Base-by-base conservation (phyloP, 345 rosid genomes). In the Microcos paniculata region DNA sequence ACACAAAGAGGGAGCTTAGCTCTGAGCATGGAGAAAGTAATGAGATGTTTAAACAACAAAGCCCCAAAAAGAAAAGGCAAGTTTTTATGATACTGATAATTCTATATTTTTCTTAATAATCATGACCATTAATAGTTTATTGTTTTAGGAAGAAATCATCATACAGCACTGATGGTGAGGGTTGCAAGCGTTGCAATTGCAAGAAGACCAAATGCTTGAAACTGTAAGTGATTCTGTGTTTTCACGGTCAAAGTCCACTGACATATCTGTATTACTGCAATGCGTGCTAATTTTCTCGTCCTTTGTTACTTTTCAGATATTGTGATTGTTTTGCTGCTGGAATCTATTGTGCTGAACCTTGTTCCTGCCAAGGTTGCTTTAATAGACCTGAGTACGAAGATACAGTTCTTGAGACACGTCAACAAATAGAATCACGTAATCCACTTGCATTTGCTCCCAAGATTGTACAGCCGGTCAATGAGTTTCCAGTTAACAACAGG, bases 261-360 rank as follows among this genome's bases (percentile, higher is more conserved):
- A 24, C 35, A 48, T 42, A 35, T 59, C 43, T 70, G 21, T 58
- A 53, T 14, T 61, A 31, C 19, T 53, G 23, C 62, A 14, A 67
- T 55, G 46, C 46, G 14, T 62, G 26, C 21, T 33, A 16, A 30
- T 53, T 45, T 48, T 48, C 14, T 19, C 16, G 40, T 52, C 7
- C 56, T 62, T 45, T 72, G 18, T 61, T 77, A 15, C 26, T 62
- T 71, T 66, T 58, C 90, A 90, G 94, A 69, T 90, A 87, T 52
- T 90, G 91, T 76, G 94, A 88, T 78, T 90, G 92, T 80, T 88
- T 90, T 82, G 90, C 89, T 59, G 89, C 90, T 2, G 90, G 91
- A 72, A 74, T 86, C 62, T 90, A 84, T 66, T 88, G 90, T 74
- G 79, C 80, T 15, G 92, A 79, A 24, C 77, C 86, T 62, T 88